These are phyloP conservation scores for Fusarium xyrophilum DNA, from an alignment of 2,329 filamentous ascomycete species.

Conservation along the genomic window DNA sequence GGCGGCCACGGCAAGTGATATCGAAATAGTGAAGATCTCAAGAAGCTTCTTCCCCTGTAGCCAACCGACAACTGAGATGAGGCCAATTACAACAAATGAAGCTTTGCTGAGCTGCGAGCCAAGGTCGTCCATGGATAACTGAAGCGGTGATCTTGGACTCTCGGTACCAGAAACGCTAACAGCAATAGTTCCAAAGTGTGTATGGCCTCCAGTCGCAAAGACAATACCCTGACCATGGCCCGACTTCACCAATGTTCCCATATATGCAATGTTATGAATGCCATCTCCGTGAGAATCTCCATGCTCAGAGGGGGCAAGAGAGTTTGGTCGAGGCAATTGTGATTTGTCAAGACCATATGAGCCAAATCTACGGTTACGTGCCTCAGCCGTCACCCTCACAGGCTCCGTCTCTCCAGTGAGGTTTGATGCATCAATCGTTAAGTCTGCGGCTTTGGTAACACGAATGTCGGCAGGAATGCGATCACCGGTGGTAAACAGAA, in stretches of 20 bases:
- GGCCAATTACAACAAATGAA: slow-evolving; percentile 90
- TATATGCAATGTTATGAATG: slow-evolving; percentile 92
- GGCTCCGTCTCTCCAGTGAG: slow-evolving; percentile 96
- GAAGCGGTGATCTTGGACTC: slow-evolving; percentile 90
- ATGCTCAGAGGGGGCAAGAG: slow-evolving; percentile 54
- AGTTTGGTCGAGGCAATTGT: slow-evolving; percentile 50
- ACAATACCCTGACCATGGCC: slow-evolving; percentile 96
- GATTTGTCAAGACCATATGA: slow-evolving; percentile 42
- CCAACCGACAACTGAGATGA: slow-evolving; percentile 91
- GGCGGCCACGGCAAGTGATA: slow-evolving; percentile 93
- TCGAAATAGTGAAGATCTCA: slow-evolving; percentile 97
- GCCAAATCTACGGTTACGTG: slow-evolving; percentile 48
- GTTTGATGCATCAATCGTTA: slow-evolving; percentile 96
- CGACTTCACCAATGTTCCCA: slow-evolving; percentile 95
- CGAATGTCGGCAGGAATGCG: slow-evolving; percentile 95
- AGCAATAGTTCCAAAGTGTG: slow-evolving; percentile 95
- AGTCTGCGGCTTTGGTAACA: slow-evolving; percentile 86
- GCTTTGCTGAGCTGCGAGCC: slow-evolving; percentile 96
- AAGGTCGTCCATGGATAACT: slow-evolving; percentile 96
- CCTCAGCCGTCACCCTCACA: slow-evolving; percentile 76
- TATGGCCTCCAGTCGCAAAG: slow-evolving; percentile 92
- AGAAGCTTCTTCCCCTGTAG: slow-evolving; percentile 87
- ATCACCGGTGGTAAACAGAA: slow-evolving; percentile 94
- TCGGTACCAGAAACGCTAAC: slow-evolving; percentile 94
- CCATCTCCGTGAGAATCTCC: slow-evolving; percentile 72